Conservation (phyloP, 495 filamentous ascomycete species). For the Haplographium delicatum region DNA sequence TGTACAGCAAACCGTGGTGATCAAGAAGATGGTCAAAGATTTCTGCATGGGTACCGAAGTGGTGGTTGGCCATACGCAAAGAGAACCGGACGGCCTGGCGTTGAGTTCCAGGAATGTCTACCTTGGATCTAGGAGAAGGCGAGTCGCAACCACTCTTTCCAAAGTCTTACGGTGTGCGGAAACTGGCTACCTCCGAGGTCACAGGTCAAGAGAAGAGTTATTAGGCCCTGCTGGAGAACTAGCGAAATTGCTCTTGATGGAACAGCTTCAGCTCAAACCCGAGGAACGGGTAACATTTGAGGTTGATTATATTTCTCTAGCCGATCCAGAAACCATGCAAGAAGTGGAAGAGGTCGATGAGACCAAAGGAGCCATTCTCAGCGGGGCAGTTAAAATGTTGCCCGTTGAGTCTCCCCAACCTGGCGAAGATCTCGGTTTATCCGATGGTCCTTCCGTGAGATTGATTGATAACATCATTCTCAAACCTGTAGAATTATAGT, state of each 20-base stretch:
- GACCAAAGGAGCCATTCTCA: slow-evolving; percentile 71
- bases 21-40: slow-evolving; percentile 80
- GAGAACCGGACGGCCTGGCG: slow-evolving; percentile 85
- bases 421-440: slow-evolving; percentile 70
- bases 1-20: slow-evolving; percentile 89
- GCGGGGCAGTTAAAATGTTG: slow-evolving; percentile 85
- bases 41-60: slow-evolving; percentile 79
- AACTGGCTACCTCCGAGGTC: slow-evolving; percentile 54
- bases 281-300: slow-evolving; percentile 65
- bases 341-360: slow-evolving; percentile 66
- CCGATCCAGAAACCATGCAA: slow-evolving; percentile 73
- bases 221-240: slow-evolving; percentile 59
- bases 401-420: slow-evolving; percentile 63
- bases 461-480: slow-evolving; percentile 93
- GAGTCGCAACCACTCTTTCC: slow-evolving; percentile 64
- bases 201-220: slow-evolving; percentile 54
- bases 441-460: slow-evolving; percentile 62
- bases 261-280: slow-evolving; percentile 58
- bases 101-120: slow-evolving; percentile 94
- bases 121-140: slow-evolving; percentile 67
- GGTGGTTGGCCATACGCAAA: slow-evolving; percentile 62
- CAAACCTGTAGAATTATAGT: slow-evolving; percentile 33
- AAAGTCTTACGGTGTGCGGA: slow-evolving; percentile 67
- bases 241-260: slow-evolving; percentile 40
- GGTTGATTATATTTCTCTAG: slow-evolving; percentile 85